Base-by-base conservation (phyloP, 1,284 basidiomycete species). In the Cryptococcus sp. region DNA sequence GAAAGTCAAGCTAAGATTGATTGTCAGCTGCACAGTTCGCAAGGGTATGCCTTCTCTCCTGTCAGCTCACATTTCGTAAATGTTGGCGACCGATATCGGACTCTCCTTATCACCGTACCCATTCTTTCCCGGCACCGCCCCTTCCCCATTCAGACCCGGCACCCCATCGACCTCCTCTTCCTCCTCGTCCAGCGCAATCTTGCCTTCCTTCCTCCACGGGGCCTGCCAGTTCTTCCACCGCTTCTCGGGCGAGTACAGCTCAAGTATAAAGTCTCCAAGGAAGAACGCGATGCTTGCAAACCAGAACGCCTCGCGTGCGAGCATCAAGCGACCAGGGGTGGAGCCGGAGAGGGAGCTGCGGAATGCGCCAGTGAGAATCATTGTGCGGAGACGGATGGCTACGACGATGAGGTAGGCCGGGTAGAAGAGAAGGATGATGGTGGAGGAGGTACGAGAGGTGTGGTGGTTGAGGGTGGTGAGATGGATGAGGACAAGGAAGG, bases 381-480 rank as follows among this genome's bases (percentile, higher is more conserved):
- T 69, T 0, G 90, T 89, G 4, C 89, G 82, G 0, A 85, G 78
- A 81, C 87, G 85, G 23, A 91, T 72, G 4, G 79, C 68, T 1
- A 84, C 69, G 0, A 79, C 78, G 20, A 82, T 33, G 11, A 84
- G 55, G 66, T 92, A 90, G 3, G 82, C 51, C 0, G 92, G 88
- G 87, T 89, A 95, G 76, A 91, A 93, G 50, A 95, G 77, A 21
- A 97, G 82, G 28, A 93, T 77, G 21, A 85, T 73, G 0, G 88
- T 82, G 0, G 91, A 93, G 0, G 92, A 88, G 9, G 83, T 82
- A 15, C 86, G 83, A 0, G 85, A 83, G n/a, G 87, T 85, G 40
- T 83, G 84, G 73, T 96, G 91, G 68, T 91, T 92, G 59, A 83
- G 48, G 53, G 68, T 65, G 1, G 77, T 74, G 7, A 79, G 64